phyloP scores from a whole-genome alignment of 2,329 filamentous ascomycete species.

The Alternaria alternata region DNA sequence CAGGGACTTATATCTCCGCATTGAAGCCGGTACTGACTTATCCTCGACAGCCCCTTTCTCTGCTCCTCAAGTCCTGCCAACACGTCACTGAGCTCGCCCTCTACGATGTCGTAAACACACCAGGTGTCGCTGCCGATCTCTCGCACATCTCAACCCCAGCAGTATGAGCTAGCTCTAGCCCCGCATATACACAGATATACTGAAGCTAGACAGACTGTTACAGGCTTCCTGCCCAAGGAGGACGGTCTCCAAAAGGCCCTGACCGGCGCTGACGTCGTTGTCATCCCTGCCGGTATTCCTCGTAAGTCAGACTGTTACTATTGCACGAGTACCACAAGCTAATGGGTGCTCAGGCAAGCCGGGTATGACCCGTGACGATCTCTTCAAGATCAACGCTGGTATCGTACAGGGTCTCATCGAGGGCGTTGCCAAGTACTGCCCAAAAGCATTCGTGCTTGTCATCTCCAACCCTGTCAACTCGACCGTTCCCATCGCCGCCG shows the following conservation, averaged over 20 bases:
- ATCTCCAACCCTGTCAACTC: conserved; percentile 99
- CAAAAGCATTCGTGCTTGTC: conserved; percentile 93
- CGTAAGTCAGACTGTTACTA: conserved; percentile 63
- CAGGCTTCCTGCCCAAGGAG: conserved; percentile 86
- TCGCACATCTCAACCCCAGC: conserved; percentile 96
- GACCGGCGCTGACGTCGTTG: conserved; percentile 91
- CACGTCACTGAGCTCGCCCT: conserved; percentile 91
- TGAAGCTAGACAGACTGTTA: conserved; percentile 68
- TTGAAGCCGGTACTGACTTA: conserved; percentile 16
- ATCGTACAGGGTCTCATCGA: conserved; percentile 95
- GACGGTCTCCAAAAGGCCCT: conserved; percentile 85
- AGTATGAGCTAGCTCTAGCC: conserved; percentile 57
- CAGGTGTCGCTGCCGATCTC: conserved; percentile 93
- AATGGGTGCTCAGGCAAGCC: conserved; percentile 80
- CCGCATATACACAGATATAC: conserved; percentile 17
- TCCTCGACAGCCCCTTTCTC: conserved; percentile 79
- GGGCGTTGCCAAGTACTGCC: conserved; percentile 83
- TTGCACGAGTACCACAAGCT: conserved; percentile 11
- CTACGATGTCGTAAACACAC: conserved; percentile 99
- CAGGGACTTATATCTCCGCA: not conserved
- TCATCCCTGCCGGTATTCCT: conserved; percentile 98
- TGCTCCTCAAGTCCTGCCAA: conserved; percentile 90
- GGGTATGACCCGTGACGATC: conserved; percentile 98
- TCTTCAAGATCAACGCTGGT: conserved; percentile 99
- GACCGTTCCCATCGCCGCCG: conserved; percentile 95